Base-by-base conservation (phyloP, 1,139 yeast species). In the Candida pseudocylindracea region DNA sequence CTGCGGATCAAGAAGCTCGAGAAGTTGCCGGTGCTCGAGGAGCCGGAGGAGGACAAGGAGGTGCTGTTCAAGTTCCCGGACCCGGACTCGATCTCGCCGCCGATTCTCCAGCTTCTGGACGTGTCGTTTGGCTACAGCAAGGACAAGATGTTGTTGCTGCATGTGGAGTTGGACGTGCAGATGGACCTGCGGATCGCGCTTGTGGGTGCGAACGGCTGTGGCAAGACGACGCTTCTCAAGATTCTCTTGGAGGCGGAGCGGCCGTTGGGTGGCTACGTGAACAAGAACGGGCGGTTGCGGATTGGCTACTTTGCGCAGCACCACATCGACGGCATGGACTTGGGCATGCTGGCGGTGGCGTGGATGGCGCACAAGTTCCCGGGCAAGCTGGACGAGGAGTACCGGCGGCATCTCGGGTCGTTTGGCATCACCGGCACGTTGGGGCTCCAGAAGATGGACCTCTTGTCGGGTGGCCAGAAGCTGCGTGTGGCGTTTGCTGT, bases 271-370 rank as follows among this genome's bases (percentile, higher is more conserved):
- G 99, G 99, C 36, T 60, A 64, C 37, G 76, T 85, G 12, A 64
- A 79, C 26, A 67, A 72, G 41, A 85, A 88, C 46, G 78, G 92
- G 30, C 67, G 96, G 44, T 59, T 88, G 42, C 68, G 98, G 54
- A 76, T 88, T 33, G 98, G 94, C 12, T 91, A 91, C 54, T 88
- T 88, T 58, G 96, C 99, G n/a, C 99, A 88, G 57, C 98, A 88
- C 51, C 98, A 88, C 48, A 93, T 88, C 41, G 99, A 88, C 47
- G 76, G 88, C n/a, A 80, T 88, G 94, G 98, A 88, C 47, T 58
- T 85, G 43, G 61, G 55, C n/a, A 57, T 71, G 33, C 76, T 83
- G 36, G 95, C 98, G 0, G 95, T 88, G 8, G 73, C 76, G 35
- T 88, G 96, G 95, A 70, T 88, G 83, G 75, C 93, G 8, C 63